Evolutionary conservation across 148 eudicot species (phyloP).

Genomic region (Rhododendron ovatum): DNA sequence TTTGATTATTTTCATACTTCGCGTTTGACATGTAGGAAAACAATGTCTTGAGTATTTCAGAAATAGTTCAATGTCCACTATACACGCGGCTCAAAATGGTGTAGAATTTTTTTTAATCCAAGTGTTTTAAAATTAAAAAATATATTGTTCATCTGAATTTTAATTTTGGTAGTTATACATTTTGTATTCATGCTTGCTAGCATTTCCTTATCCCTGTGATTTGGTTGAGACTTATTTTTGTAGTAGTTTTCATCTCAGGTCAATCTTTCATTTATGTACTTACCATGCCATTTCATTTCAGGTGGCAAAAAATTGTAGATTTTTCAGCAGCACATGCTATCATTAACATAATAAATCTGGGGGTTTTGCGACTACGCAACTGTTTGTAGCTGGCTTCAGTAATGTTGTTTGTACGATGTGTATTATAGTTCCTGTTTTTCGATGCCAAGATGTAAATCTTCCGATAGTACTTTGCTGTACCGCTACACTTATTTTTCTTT

Average conservation of each 20-base stretch:
- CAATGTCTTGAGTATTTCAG: background rate
- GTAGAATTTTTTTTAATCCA: background rate
- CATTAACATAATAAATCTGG: background rate
- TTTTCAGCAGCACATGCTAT: background rate
- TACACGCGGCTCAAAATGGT: background rate
- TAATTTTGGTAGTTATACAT: background rate
- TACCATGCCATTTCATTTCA: background rate
- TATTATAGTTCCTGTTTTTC: background rate
- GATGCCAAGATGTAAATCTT: background rate
- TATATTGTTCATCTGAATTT: background rate
- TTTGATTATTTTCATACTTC: background rate
- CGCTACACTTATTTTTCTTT: background rate
- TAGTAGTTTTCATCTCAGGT: background rate
- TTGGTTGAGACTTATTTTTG: background rate
- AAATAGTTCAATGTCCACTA: background rate
- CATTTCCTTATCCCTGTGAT: background rate
- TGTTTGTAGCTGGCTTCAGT: background rate
- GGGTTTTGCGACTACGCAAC: background rate
- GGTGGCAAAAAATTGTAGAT: background rate
- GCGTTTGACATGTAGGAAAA: background rate
- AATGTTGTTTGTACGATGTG: conserved; percentile 12
- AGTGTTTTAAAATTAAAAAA: background rate
- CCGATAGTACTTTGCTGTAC: conserved; percentile 4
- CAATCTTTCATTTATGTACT: background rate
- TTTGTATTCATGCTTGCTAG: background rate